Conservation (phyloP, 1,139 yeast species). For the Taiozyma sp. region DNA sequence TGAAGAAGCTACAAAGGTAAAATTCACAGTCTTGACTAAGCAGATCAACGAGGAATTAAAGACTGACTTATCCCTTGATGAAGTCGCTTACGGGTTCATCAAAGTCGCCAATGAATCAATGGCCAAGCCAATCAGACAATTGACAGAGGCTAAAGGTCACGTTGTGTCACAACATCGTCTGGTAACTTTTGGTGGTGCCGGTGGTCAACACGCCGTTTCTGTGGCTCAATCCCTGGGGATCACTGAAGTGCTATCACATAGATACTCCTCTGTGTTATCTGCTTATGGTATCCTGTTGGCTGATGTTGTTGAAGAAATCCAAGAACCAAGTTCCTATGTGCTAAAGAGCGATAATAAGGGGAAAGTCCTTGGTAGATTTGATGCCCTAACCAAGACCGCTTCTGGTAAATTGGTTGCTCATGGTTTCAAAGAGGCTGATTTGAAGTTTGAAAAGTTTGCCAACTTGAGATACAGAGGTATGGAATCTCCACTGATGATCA, state of each 20-base stretch:
- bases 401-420: constrained; percentile 35
- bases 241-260: constrained; percentile 41
- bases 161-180: constrained; percentile 40
- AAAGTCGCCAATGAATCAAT: constrained; percentile 52
- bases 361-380: constrained; percentile 30
- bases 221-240: constrained; percentile 47
- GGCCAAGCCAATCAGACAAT: constrained; percentile 52
- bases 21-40: constrained; percentile 38
- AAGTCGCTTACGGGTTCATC: constrained; percentile 49
- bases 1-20: constrained; percentile 31
- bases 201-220: constrained; percentile 54
- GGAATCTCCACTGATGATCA: constrained; percentile 76
- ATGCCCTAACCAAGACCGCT: constrained; percentile 17
- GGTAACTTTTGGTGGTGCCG: constrained; percentile 57
- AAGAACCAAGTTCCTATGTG: constrained; percentile 47
- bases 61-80: constrained; percentile 34
- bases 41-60: constrained; percentile 35
- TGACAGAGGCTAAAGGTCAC: constrained; percentile 53
- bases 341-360: constrained; percentile 29
- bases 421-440: constrained; percentile 38
- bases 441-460: constrained; percentile 55
- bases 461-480: constrained; percentile 86
- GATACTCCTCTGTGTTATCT: constrained; percentile 49
- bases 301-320: constrained; percentile 60
- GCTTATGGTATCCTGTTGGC: constrained; percentile 56